Evolutionary conservation across 2,329 filamentous ascomycete species (phyloP), one percentile per base, ranked within the genome.

Genomic region (Bipolaris sorokiniana): DNA sequence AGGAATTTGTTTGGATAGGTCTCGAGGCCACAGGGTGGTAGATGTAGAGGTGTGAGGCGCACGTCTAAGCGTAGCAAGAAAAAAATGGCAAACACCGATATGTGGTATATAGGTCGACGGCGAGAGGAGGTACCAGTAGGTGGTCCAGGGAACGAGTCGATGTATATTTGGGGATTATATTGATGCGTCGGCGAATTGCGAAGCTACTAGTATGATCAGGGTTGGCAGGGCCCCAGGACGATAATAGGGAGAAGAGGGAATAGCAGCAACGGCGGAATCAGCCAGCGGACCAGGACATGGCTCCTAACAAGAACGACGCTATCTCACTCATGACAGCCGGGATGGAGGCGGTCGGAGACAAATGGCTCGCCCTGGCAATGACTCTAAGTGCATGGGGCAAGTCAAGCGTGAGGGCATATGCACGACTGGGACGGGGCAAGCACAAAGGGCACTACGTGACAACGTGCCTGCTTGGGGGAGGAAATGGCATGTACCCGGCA

Each of bases 251-350:
- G 61, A 62, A 55, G 55, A 61, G 57, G 60, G 50, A 56, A 58
- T 59, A 59, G 62, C 49, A 67, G 66, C 50, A 67, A 65, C 58
- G 58, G 61, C 67, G 67, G 67, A 62, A 72, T 70, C 65, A 71
- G 66, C 45, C 51, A 64, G 55, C 65, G 63, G 60, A 67, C 71
- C 70, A 70, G 56, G 60, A 62, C 65, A 66, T 66, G 64, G 54
- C 47, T 63, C 52, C 48, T 60, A 56, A 55, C 58, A 58, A 52
- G 58, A 59, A 47, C 47, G 26, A 64, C 64, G 64, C 66, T 71
- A 69, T 63, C 53, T 65, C 52, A 61, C 59, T 53, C 48, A 50
- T 50, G 44, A 48, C 54, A 48, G 48, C 48, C 58, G 50, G 62
- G 54, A 61, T 64, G 58, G 62, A 42, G 48, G 50, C 50, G 48